Base-by-base conservation (phyloP, 2,329 filamentous ascomycete genomes). In the Aureobasidium vineae region DNA sequence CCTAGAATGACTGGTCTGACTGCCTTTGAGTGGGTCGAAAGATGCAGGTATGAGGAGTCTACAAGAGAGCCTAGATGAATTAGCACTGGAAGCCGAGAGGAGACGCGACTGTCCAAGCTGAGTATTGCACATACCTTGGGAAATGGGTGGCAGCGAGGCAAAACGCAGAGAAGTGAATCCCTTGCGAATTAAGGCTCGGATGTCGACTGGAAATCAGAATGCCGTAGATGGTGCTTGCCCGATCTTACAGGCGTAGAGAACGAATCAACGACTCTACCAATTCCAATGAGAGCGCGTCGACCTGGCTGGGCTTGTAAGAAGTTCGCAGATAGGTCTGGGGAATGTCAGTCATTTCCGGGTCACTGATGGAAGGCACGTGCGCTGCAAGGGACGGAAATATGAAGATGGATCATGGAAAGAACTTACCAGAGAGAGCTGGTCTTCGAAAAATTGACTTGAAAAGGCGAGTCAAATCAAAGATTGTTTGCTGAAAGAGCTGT, bases 211-310 rank as follows among this genome's bases (percentile, higher is more conserved):
- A 73, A 73, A 74, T 75, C 76, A 76, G 69, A 72, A 73, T 72
- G 70, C 73, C 69, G 72, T 69, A 69, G 71, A 73, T 71, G 71
- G 70, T 74, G 73, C 73, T 73, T 72, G 69, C 70, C 70, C 54
- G 69, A 67, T 66, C 67, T 70, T 68, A 68, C 69, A 70, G 68
- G 65, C 69, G 80, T 77, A 82, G 79, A 83, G 77, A 79, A 80
- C 81, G 81, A 83, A 77, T 79, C 81, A 83, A 83, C 81, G 81
- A 79, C 79, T 83, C 81, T 80, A 75, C 80, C 74, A 73, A 70
- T 73, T 73, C 68, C 70, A 70, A 67, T 71, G 63, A 31, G 54
- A 54, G 47, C 49, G 57, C 36, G 56, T 52, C 63, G 68, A 72
- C 73, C 71, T 73, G 68, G 71, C 70, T 70, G 68, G 69, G 70